Percentiles rank a stretch among this genome's conserved stretches.
These are phyloP conservation scores for Komagataella pastoris DNA, from an alignment of 805 yeast species.

Conservation along the genomic window DNA sequence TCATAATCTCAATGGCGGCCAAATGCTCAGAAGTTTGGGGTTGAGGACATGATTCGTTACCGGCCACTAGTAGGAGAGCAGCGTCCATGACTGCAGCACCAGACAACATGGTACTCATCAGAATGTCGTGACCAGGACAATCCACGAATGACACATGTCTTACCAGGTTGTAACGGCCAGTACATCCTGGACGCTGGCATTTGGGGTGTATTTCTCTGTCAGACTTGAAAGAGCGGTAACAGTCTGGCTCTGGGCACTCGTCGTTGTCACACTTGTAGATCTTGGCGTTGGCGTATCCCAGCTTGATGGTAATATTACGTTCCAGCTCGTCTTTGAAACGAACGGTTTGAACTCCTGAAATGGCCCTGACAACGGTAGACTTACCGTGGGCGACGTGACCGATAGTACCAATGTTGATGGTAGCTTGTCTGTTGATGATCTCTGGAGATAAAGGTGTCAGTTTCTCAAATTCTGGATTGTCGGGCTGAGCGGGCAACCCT, in stretches of 20 bases:
- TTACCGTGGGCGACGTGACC: conserved; percentile 99
- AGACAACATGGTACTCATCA: conserved; percentile 99
- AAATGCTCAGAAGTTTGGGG: conserved; percentile 99
- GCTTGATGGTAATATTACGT: conserved; percentile 95
- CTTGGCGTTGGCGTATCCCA: conserved; percentile 98
- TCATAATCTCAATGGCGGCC: conserved; percentile 99
- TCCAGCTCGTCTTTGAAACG: conserved; percentile 98
- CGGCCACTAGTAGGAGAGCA: conserved; percentile 89
- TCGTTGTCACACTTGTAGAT: conserved; percentile 86
- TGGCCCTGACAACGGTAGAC: conserved; percentile 96
- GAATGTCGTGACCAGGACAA: conserved; percentile 99
- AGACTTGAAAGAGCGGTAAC: conserved; percentile 88
- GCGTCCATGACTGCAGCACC: conserved; percentile 99
- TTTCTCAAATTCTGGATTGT: conserved; percentile 66
- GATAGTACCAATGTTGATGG: conserved; percentile 96
- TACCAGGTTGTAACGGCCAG: conserved; percentile 77
- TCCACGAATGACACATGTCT: conserved; percentile 98
- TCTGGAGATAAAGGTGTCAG: conserved; percentile 88
- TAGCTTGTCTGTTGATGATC: conserved; percentile 97
- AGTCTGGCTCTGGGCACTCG: conserved; percentile 83
- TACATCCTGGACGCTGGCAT: conserved; percentile 78
- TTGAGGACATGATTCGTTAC: conserved; percentile 98
- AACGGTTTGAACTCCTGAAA: conserved; percentile 97
- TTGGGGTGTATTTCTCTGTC: conserved; percentile 92
- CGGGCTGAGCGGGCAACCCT: conserved; percentile 95